Conservation (phyloP, 192 early-diverging fungal genomes). For the Cetraspora pellucida region DNA sequence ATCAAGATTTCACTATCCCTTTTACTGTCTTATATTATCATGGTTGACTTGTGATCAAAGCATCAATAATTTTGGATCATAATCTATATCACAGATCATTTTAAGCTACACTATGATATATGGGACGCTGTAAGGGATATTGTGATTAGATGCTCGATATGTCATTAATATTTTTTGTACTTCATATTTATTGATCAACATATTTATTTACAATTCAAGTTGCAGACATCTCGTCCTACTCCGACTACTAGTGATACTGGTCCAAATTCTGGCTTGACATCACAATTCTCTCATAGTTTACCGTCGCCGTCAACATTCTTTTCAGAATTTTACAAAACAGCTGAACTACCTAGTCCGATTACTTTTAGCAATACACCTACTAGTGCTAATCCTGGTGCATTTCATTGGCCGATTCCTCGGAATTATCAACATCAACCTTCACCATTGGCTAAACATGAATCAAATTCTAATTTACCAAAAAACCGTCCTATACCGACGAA, state of each 20-base stretch:
- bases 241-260: slow-evolving; percentile 52
- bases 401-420: slow-evolving; percentile 67
- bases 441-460: slow-evolving; percentile 47
- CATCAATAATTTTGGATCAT: too few species aligned
- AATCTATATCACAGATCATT: too few species aligned
- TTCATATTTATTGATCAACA: neutral
- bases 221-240: slow-evolving; percentile 26
- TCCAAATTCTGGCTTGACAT: slow-evolving; percentile 69
- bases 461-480: too few species aligned
- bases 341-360: slow-evolving; percentile 74
- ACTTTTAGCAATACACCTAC: slow-evolving; percentile 76
- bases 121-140: too few species aligned
- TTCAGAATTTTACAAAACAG: slow-evolving; percentile 72
- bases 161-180: too few species aligned
- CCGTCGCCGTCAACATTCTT: slow-evolving; percentile 81
- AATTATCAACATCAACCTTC: slow-evolving; percentile 51
- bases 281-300: slow-evolving; percentile 69
- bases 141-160: too few species aligned
- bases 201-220: neutral
- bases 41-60: too few species aligned
- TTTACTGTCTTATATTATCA: too few species aligned
- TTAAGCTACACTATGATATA: too few species aligned
- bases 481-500: too few species aligned
- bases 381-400: slow-evolving; percentile 60
- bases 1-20: too few species aligned